Evolutionary conservation across 2,329 filamentous ascomycete species (phyloP).

Genomic region (Arachnomyces sp.): DNA sequence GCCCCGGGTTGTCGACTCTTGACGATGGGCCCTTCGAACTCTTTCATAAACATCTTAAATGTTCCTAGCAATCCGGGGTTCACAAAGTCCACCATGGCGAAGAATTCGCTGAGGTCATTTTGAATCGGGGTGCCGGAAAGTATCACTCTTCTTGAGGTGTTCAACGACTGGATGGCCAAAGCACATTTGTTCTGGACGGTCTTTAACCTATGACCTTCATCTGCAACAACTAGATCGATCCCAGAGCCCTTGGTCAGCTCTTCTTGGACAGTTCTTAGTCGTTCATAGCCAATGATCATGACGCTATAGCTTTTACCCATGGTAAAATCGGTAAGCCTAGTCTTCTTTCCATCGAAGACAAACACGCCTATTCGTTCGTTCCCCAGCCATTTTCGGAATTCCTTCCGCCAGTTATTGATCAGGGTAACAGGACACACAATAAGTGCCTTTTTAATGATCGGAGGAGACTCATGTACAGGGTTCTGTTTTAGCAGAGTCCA

Average conservation of each 20-base stretch:
- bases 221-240: constrained; percentile 64
- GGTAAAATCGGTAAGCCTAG: constrained; percentile 60
- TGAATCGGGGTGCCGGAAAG: constrained; percentile 62
- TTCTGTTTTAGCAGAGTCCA: constrained; percentile 70
- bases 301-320: constrained; percentile 60
- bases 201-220: constrained; percentile 62
- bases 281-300: constrained; percentile 69
- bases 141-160: constrained; percentile 55
- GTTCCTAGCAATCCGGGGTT: constrained; percentile 59
- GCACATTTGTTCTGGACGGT: constrained; percentile 63
- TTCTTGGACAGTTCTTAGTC: constrained; percentile 57
- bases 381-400: constrained; percentile 67
- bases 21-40: constrained; percentile 59
- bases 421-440: constrained; percentile 67
- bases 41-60: constrained; percentile 54
- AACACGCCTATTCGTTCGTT: constrained; percentile 63
- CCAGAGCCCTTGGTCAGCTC: constrained; percentile 55
- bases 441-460: constrained; percentile 62
- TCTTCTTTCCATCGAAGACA: constrained; percentile 54
- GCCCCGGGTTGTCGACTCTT: constrained; percentile 58
- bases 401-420: constrained; percentile 65
- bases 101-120: constrained; percentile 62
- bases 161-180: constrained; percentile 56
- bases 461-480: constrained; percentile 51
- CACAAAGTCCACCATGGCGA: constrained; percentile 60